phyloP scores from a whole-genome alignment of 768 basidiomycete species.

The Auriscalpium orientale region DNA sequence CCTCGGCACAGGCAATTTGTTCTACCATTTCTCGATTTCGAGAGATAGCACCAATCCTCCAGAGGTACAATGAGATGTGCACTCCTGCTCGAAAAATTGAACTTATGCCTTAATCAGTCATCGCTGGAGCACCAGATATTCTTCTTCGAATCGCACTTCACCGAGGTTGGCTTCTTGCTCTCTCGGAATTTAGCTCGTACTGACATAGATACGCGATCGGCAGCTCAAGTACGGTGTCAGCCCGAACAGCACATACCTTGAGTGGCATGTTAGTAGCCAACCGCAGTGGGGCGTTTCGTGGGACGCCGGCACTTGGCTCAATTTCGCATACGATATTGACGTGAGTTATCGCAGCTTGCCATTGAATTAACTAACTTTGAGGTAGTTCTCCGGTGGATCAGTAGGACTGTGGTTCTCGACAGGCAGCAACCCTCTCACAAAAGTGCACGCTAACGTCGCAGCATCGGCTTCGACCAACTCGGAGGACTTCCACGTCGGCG shows the following conservation, averaged over 20 bases:
- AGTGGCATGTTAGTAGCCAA: constrained; percentile 42
- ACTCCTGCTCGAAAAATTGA: background rate
- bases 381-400: constrained; percentile 42
- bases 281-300: constrained; percentile 46
- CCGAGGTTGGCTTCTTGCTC: constrained; percentile 31
- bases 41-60: constrained; percentile 41
- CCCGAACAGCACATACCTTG: constrained; percentile 39
- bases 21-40: constrained; percentile 57
- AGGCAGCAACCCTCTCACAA: constrained; percentile 36
- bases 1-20: constrained; percentile 49
- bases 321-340: constrained; percentile 61
- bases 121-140: constrained; percentile 52
- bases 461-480: constrained; percentile 52
- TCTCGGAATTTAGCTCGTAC: too few species aligned
- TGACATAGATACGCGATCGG: too few species aligned
- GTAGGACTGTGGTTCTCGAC: constrained; percentile 55
- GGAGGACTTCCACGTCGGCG: constrained; percentile 54
- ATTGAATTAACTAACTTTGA: background rate
- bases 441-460: constrained; percentile 40
- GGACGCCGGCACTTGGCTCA: constrained; percentile 49
- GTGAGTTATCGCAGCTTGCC: constrained; percentile 24
- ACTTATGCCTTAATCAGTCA: constrained; percentile 23
- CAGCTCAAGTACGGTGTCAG: constrained; percentile 52
- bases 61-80: constrained; percentile 27
- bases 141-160: constrained; percentile 61